phyloP scores from a whole-genome alignment of 352 stramenopile genomes.

The Phytophthora hybrid region DNA sequence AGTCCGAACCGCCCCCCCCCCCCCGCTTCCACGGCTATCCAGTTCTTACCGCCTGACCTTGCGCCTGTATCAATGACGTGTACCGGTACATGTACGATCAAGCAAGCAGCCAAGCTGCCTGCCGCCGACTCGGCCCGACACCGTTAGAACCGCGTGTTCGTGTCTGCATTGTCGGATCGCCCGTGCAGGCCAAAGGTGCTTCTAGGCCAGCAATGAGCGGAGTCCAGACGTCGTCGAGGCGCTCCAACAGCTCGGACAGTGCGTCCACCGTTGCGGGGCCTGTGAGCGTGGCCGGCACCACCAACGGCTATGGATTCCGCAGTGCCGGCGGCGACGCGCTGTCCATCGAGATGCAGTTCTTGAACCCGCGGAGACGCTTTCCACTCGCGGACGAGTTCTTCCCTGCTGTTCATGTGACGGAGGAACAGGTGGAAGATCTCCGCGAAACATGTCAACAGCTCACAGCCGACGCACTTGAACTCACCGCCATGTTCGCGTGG shows the following conservation, averaged over 20 bases:
- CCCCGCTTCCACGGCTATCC: constrained; percentile 31
- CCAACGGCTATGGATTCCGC: constrained; percentile 60
- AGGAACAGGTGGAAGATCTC: constrained; percentile 54
- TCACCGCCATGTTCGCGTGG: constrained; percentile 67
- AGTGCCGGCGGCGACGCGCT: constrained; percentile 60
- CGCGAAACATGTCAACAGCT: constrained; percentile 59
- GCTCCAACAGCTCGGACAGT: constrained; percentile 45
- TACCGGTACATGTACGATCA: constrained; percentile 1
- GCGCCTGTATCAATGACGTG: constrained; percentile 30
- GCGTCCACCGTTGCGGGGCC: constrained; percentile 28
- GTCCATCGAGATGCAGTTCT: constrained; percentile 68
- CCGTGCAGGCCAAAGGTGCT: constrained; percentile 17
- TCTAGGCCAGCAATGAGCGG: constrained; percentile 19
- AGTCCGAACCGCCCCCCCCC: not conserved
- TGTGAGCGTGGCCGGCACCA: constrained; percentile 49
- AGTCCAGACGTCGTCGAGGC: constrained; percentile 30
- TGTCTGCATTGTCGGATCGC: constrained; percentile 38
- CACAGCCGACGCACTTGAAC: constrained; percentile 50
- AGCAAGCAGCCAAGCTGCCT: constrained; percentile 24
- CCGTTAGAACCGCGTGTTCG: constrained; percentile 28
- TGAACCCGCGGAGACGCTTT: constrained; percentile 69
- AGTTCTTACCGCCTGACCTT: constrained; percentile 27
- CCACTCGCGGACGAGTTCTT: constrained; percentile 62
- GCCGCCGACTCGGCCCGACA: not conserved
- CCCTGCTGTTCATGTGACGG: constrained; percentile 50